Percentiles rank a stretch among this genome's conserved stretches.
Conservation (phyloP, 768 basidiomycete genomes). For the Phanerodontia chrysosporium region DNA sequence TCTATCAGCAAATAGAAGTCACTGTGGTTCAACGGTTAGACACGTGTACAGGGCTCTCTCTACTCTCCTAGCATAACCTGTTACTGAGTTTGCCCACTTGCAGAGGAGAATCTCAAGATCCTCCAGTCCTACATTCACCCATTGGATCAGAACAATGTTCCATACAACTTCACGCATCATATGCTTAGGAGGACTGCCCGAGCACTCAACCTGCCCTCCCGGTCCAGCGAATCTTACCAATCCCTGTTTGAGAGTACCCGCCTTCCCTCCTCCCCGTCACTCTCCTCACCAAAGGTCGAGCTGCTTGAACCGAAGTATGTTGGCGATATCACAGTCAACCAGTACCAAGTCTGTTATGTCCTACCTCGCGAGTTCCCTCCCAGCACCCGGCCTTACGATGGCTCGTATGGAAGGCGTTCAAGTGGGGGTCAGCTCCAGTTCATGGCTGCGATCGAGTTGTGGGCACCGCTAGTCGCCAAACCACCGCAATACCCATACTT, state of each 20-base stretch:
- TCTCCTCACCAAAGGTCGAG: slow-evolving; percentile 32
- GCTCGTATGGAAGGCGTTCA: slow-evolving; percentile 1
- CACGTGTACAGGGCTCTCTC: background rate
- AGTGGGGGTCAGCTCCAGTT: slow-evolving; percentile 49
- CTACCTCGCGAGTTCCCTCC: slow-evolving; percentile 60
- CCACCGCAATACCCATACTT: slow-evolving; percentile 76
- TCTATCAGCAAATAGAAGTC: background rate
- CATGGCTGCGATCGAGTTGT: slow-evolving; percentile 78
- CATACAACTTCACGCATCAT: slow-evolving; percentile 58
- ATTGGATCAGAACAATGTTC: slow-evolving; percentile 62
- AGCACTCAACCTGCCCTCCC: slow-evolving; percentile 61
- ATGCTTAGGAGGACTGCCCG: slow-evolving; percentile 64
- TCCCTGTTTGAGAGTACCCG: slow-evolving; percentile 42
- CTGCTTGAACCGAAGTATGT: slow-evolving; percentile 65
- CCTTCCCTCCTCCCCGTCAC: slow-evolving; percentile 29
- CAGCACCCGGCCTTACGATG: slow-evolving; percentile 23
- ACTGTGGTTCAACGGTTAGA: background rate
- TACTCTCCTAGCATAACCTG: background rate
- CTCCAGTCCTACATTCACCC: slow-evolving; percentile 73
- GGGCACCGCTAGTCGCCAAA: slow-evolving; percentile 61
- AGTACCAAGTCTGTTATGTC: slow-evolving; percentile 73
- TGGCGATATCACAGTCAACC: slow-evolving; percentile 72
- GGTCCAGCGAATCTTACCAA: slow-evolving; percentile 56
- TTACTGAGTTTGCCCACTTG: background rate
- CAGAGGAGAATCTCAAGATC: slow-evolving; percentile 80